Conservation (phyloP, 805 yeast genomes). For the Scheffersomyces ergatensis region DNA sequence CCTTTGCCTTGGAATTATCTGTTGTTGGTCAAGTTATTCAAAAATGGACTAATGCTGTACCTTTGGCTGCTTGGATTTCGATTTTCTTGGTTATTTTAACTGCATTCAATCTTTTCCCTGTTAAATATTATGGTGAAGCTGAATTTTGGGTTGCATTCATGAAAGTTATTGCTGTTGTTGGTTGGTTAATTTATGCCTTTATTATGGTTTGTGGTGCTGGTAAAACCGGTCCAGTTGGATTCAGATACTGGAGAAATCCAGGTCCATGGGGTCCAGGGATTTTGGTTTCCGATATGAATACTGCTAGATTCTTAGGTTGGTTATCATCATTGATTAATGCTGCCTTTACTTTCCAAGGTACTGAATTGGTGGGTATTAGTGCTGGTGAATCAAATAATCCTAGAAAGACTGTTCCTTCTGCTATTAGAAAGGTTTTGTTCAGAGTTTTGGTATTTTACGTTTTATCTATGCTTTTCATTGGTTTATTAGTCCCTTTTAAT, state of each 20-base stretch:
- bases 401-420: slow-evolving; percentile 66
- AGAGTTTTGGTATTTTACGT: slow-evolving; percentile 69
- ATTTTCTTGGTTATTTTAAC: slow-evolving; percentile 62
- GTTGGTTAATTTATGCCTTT: slow-evolving; percentile 65
- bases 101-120: slow-evolving; percentile 60
- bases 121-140: slow-evolving; percentile 67
- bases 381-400: slow-evolving; percentile 76
- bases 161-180: slow-evolving; percentile 66
- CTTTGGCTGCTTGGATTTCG: slow-evolving; percentile 69
- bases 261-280: slow-evolving; percentile 74
- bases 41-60: slow-evolving; percentile 69
- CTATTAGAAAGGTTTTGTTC: slow-evolving; percentile 65
- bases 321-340: slow-evolving; percentile 66
- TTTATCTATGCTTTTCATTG: slow-evolving; percentile 63
- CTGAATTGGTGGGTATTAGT: slow-evolving; percentile 71
- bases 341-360: slow-evolving; percentile 80
- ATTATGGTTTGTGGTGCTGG: slow-evolving; percentile 79
- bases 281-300: slow-evolving; percentile 43
- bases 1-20: slow-evolving; percentile 71
- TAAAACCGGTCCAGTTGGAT: slow-evolving; percentile 66
- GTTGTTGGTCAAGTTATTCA: slow-evolving; percentile 65
- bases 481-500: slow-evolving; percentile 66
- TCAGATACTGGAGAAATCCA: slow-evolving; percentile 78
- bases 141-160: slow-evolving; percentile 73
- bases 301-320: slow-evolving; percentile 69